phyloP scores from a whole-genome alignment of 441 rosid species.

The Isatis lusitanica region DNA sequence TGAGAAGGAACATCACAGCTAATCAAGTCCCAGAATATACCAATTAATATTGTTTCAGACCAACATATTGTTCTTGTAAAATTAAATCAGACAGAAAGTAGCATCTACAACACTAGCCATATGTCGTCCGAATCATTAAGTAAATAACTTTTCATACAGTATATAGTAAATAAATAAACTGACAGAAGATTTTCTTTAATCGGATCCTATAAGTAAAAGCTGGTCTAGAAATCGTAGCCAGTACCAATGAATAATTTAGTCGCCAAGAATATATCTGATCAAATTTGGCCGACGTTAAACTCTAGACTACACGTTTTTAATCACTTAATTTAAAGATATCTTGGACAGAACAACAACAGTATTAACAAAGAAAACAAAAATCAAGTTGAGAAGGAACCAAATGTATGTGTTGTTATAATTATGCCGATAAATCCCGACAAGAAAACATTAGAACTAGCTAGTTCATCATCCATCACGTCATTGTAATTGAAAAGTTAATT shows the following conservation, averaged over 20 bases:
- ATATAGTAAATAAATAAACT: neutral
- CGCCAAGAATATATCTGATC: conserved; percentile 7
- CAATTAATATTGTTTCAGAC: neutral
- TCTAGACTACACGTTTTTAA: neutral
- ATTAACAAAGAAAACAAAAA: neutral
- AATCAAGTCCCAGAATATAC: conserved; percentile 11
- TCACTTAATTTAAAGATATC: neutral
- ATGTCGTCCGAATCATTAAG: conserved; percentile 27
- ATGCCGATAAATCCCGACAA: conserved; percentile 33
- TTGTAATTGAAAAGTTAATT: conserved; percentile 5
- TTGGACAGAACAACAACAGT: conserved; percentile 1
- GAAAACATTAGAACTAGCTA: conserved; percentile 36
- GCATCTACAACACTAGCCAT: conserved; percentile 33
- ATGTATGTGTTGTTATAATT: conserved; percentile 32
- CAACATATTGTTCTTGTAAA: neutral
- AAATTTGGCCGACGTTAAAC: conserved; percentile 5
- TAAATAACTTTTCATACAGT: conserved; percentile 1
- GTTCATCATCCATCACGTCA: conserved; percentile 32
- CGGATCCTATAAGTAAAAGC: neutral
- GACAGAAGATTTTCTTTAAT: neutral
- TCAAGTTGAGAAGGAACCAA: conserved; percentile 30
- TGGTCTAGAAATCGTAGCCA: neutral
- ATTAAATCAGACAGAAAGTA: conserved; percentile 27
- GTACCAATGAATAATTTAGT: neutral
- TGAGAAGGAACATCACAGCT: conserved; percentile 34